These are phyloP conservation scores for Oidiodendron maius DNA, from an alignment of 495 filamentous ascomycete species.

Conservation along the genomic window DNA sequence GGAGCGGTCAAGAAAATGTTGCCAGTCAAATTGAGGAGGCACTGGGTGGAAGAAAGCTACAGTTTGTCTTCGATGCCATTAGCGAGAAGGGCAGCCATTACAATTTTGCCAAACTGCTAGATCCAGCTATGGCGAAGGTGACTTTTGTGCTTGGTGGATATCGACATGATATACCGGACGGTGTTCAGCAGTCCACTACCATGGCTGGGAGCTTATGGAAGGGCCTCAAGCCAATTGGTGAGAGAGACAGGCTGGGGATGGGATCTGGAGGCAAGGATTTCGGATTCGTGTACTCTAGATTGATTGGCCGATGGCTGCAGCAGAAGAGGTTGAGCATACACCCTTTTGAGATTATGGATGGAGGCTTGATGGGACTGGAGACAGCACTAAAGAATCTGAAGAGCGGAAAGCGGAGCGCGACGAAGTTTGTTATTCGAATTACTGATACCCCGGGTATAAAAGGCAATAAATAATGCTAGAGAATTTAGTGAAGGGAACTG, in stretches of 20 bases:
- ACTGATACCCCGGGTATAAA: slow-evolving; percentile 39
- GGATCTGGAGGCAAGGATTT: slow-evolving; percentile 43
- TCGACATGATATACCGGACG: slow-evolving; percentile 24
- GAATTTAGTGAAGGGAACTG: no score
- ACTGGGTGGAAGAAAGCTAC: slow-evolving; percentile 25
- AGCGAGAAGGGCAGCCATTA: slow-evolving; percentile 38
- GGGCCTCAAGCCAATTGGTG: slow-evolving; percentile 10
- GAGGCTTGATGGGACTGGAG: slow-evolving; percentile 51
- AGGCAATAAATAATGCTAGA: background rate
- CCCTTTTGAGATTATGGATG: slow-evolving; percentile 48
- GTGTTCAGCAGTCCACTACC: slow-evolving; percentile 26
- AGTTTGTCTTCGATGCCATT: slow-evolving; percentile 55
- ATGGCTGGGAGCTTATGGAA: slow-evolving; percentile 44
- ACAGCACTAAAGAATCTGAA: slow-evolving; percentile 46
- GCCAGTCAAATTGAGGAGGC: slow-evolving; percentile 41
- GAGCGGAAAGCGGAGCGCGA: slow-evolving; percentile 55
- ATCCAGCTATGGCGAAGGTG: slow-evolving; percentile 39
- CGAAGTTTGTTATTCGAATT: slow-evolving; percentile 64
- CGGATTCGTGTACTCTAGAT: slow-evolving; percentile 47
- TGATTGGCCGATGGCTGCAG: slow-evolving; percentile 44
- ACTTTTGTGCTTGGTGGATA: slow-evolving; percentile 39
- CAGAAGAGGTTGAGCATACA: slow-evolving; percentile 57
- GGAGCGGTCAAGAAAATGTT: slow-evolving; percentile 46
- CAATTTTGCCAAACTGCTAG: slow-evolving; percentile 39
- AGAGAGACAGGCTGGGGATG: slow-evolving; percentile 3